A percentile compares a stretch with the other conserved stretches of the same genome.
Conservation (phyloP, 192 early-diverging fungal species). For the Umbelopsis isabellina region DNA sequence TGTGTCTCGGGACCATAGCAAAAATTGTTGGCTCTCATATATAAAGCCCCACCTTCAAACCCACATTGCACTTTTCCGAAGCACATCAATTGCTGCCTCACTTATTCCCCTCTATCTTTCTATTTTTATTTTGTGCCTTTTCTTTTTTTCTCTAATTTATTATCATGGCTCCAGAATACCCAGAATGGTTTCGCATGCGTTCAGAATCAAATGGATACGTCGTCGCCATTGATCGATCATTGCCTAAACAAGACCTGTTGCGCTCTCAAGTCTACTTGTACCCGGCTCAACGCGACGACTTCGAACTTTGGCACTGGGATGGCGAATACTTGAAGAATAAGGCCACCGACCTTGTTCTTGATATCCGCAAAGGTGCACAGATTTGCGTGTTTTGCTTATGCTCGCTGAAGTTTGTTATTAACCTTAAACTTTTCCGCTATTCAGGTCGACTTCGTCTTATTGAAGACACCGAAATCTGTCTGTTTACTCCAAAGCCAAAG, state of each 20-base stretch:
- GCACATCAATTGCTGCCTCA: background rate
- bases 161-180: slow-evolving; percentile 11
- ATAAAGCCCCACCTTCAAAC: background rate
- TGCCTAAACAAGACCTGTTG: background rate
- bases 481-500: slow-evolving; percentile 28
- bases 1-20: slow-evolving; percentile 19
- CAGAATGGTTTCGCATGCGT: slow-evolving; percentile 42
- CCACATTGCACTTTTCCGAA: background rate
- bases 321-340: slow-evolving; percentile 35
- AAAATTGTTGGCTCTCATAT: background rate
- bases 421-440: background rate
- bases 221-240: slow-evolving; percentile 21
- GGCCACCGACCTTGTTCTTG: slow-evolving; percentile 32
- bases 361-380: slow-evolving; percentile 41
- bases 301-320: slow-evolving; percentile 39
- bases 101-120: background rate
- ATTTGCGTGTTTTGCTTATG: background rate
- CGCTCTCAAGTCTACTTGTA: slow-evolving; percentile 31
- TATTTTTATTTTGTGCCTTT: background rate
- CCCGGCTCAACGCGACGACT: slow-evolving; percentile 17
- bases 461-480: slow-evolving; percentile 46
- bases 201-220: slow-evolving; percentile 34
- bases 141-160: background rate
- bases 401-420: background rate
- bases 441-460: slow-evolving; percentile 43